Evolutionary conservation across 2,329 filamentous ascomycete genomes (phyloP).

Genomic region (Ceratocystis colombiana): DNA sequence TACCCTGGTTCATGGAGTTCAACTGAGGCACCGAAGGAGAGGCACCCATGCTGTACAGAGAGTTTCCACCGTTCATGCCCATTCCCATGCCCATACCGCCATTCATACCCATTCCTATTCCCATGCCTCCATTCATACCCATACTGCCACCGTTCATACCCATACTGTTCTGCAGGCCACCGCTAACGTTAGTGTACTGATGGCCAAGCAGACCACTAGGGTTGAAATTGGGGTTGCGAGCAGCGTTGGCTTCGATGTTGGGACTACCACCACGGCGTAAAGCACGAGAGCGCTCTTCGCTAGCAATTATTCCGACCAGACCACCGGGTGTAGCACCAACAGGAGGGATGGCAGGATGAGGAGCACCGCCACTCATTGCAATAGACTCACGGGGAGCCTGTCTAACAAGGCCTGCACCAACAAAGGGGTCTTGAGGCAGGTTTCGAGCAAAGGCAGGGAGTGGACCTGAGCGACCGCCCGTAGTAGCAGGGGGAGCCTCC

Average conservation of each 20-base stretch:
- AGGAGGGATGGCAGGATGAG: conserved; percentile 36
- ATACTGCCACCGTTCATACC: conserved; percentile 28
- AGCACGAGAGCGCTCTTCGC: conserved; percentile 68
- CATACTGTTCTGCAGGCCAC: conserved; percentile 30
- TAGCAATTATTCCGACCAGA: conserved; percentile 78
- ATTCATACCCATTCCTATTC: conserved; percentile 19
- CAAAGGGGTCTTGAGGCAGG: conserved; percentile 75
- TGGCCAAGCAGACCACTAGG: conserved; percentile 33
- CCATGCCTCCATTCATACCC: conserved; percentile 30
- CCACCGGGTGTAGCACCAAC: conserved; percentile 49
- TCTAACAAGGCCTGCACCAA: conserved; percentile 66
- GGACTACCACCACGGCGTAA: conserved; percentile 64
- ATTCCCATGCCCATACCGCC: conserved; percentile 19
- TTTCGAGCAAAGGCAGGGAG: conserved; percentile 75
- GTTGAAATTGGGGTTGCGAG: conserved; percentile 30
- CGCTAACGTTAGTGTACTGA: conserved; percentile 41
- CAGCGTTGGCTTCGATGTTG: conserved; percentile 45
- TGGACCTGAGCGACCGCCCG: conserved; percentile 32
- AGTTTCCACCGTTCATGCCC: conserved; percentile 19
- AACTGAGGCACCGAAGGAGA: conserved; percentile 30
- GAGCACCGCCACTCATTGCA: conserved; percentile 50
- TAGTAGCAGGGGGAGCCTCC: conserved; percentile 26
- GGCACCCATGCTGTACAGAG: conserved; percentile 26
- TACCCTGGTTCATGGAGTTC: conserved; percentile 26
- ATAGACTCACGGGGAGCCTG: conserved; percentile 64